Base-by-base conservation (phyloP, 495 filamentous ascomycete species). In the Trichoderma parareesei region DNA sequence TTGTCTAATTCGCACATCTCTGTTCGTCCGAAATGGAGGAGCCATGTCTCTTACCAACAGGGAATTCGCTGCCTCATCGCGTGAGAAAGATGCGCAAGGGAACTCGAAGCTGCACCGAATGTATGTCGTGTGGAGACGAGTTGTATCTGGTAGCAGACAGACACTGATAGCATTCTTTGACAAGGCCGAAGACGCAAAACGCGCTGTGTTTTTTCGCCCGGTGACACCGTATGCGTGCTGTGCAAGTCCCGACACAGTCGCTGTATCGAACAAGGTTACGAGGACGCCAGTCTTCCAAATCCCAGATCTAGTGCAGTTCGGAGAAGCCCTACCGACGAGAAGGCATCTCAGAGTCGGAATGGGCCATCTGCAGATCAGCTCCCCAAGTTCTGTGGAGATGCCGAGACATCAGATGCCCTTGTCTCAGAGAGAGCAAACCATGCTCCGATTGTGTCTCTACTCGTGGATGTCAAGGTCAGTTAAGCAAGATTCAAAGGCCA, bases 121-220 rank as follows among this genome's bases (percentile, higher is more conserved):
- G 66, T 67, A 53, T 37, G 66, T 53, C 14, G 18, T 27, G 27
- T 27, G 2, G 0, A 27, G 27, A 27, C 27, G 27, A 27, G 27
- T 27, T 27, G 27, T 27, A 27, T 27, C 27, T 27, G 27, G 27
- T 27, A 27, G 27, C 27, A 27, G 13, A 6, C 1, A 6, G n/a
- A 49, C 20, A 27, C 20, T 49, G 11, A 59, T 10, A 14, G 6
- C 3, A 14, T 0, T 11, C 40, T 65, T 10, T 63, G 43, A 35
- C 40, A 13, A 67, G 66, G 66, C 53, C 63, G 66, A 38, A 46
- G 66, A 38, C 62, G 63, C 13, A 67, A 65, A 38, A 67, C 61
- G 1, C 62, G 66, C 2, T 67, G 66, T 27, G 38, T 48, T 5
- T 61, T 43, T 35, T 38, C 33, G 9, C 55, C 62, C 4, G 66